Evolutionary conservation across 495 filamentous ascomycete genomes (phyloP), one percentile per base, ranked within the genome.

Genomic region (Trichoderma erinaceum): DNA sequence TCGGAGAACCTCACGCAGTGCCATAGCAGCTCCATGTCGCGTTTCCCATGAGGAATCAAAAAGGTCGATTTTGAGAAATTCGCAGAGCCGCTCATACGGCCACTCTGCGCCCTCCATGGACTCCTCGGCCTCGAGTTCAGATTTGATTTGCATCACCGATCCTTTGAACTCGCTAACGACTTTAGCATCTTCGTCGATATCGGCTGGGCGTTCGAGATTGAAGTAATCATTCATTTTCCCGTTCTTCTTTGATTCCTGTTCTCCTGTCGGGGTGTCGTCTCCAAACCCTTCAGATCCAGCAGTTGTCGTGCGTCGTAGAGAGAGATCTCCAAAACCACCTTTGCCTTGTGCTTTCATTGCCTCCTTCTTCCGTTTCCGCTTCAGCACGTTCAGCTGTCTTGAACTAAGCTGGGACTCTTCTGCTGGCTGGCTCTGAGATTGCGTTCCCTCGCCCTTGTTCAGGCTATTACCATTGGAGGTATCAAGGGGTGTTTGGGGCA

Each of bases 151-250:
- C 38, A 85, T 73, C 3, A 85, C 79, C 4, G 87, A 85, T 6
- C 96, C 96, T 76, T 97, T 98, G 81, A 94, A 97, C 73, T 98
- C 95, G 15, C 92, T 89, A n/a, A 97, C 90, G 48, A 99, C 85
- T 72, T 97, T 97, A 0, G 87, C 86, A 66, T 93, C 90, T 73
- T 99, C 95, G 71, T 97, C 92, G 0, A 87, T 85, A 66, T 88
- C 86, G 15, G 83, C 78, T 23, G 82, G 80, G 58, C 91, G 84
- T 48, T 97, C 92, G 16, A 97, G 83, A 35, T 85, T 93, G 76
- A 98, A 97, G 75, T 96, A 97, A 71, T 98, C 94, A 67, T 92
- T 89, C 72, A 94, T 73, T 61, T 90, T 87, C 69, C 88, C 85
- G 27, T 89, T 88, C 66, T 91, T 92, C 32, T 88, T 78, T 3